Conservation (phyloP, 2,329 filamentous ascomycete species). For the Colletotrichum tropicicola region DNA sequence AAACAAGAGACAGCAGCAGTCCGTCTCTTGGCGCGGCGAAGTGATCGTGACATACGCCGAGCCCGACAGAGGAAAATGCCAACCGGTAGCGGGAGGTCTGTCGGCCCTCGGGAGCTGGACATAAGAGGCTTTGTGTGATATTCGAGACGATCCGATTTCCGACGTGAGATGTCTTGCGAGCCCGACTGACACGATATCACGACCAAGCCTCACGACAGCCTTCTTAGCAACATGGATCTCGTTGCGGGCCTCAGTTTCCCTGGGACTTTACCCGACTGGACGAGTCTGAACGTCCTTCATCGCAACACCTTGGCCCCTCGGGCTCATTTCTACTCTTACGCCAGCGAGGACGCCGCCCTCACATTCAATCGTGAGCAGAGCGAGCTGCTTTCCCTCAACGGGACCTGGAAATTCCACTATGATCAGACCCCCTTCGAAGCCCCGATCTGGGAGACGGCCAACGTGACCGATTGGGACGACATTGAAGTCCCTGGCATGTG, state of each 20-base stretch:
- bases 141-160: not conserved
- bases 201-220: not conserved
- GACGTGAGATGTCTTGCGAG: not conserved
- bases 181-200: too few relatives aligned
- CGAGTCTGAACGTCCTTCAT: constrained; percentile 65
- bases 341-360: constrained; percentile 56
- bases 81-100: not conserved
- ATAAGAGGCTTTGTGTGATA: not conserved
- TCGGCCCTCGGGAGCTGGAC: not conserved
- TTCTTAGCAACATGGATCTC: constrained; percentile 5
- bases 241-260: constrained; percentile 26
- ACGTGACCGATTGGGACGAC: constrained; percentile 49
- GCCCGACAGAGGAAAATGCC: not conserved
- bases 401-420: constrained; percentile 48
- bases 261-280: constrained; percentile 60
- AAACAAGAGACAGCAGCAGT: not conserved
- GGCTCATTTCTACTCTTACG: constrained; percentile 63
- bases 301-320: constrained; percentile 63
- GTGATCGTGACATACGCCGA: constrained; percentile 20
- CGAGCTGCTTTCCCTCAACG: constrained; percentile 51
- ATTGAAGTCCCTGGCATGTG: constrained; percentile 73
- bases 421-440: constrained; percentile 42
- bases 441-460: constrained; percentile 30
- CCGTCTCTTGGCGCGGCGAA: not conserved
- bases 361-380: constrained; percentile 45